Evolutionary conservation across 2,329 filamentous ascomycete genomes (phyloP).

Genomic region (Fusarium drepaniforme): DNA sequence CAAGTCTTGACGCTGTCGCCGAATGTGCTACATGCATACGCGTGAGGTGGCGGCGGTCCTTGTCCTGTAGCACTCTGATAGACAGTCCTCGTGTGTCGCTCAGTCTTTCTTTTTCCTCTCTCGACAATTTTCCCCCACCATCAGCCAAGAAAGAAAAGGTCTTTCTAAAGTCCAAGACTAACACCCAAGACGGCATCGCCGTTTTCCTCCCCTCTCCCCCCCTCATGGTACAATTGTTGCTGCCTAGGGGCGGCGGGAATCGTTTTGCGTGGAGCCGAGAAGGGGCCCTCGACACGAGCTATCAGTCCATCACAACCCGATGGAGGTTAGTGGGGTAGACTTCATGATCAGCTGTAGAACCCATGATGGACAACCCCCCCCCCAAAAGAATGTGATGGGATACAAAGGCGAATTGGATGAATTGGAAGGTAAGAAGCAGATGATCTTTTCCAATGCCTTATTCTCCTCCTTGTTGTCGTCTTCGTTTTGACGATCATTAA

Average conservation of each 20-base stretch:
- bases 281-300: neutral
- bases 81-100: neutral
- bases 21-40: constrained; percentile 10
- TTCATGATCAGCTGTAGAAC: constrained; percentile 36
- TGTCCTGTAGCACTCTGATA: neutral
- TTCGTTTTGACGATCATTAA: neutral
- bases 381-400: neutral
- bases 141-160: neutral
- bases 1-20: neutral
- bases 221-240: constrained; percentile 33
- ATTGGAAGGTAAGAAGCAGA: neutral
- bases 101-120: constrained; percentile 1
- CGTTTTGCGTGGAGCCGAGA: constrained; percentile 12
- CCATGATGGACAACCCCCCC: constrained; percentile 26
- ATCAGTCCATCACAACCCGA: constrained; percentile 25
- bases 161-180: neutral
- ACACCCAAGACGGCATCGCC: constrained; percentile 7
- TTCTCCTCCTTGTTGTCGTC: neutral
- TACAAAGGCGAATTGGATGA: neutral
- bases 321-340: constrained; percentile 26
- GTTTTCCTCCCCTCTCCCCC: neutral
- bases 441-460: neutral
- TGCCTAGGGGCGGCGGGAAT: constrained; percentile 33
- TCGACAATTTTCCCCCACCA: neutral
- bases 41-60: constrained; percentile 8